phyloP scores from a whole-genome alignment of 176 grass and related monocot species.

The Rhynchospora breviuscula region DNA sequence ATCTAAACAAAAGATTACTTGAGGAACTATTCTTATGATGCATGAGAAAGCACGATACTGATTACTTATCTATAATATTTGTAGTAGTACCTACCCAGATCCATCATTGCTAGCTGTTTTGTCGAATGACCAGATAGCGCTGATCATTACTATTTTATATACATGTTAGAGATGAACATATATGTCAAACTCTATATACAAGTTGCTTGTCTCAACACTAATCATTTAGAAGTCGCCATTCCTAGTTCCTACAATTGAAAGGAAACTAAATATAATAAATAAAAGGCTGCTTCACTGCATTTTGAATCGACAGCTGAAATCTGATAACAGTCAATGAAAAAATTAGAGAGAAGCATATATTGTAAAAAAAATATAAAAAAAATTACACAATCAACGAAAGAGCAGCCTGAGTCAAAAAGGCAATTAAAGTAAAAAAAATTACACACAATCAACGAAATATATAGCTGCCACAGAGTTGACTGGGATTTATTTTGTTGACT shows the following conservation, averaged over 20 bases:
- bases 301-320: not conserved
- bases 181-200: not conserved
- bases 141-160: not conserved
- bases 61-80: not conserved
- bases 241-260: not conserved
- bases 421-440: too few relatives aligned
- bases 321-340: not conserved
- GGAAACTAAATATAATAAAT: not conserved
- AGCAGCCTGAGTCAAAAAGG: too few relatives aligned
- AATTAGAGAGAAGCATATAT: not conserved
- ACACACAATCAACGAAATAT: not conserved
- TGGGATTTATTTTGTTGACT: not conserved
- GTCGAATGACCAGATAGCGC: not conserved
- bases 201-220: conserved; percentile 13
- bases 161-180: not conserved
- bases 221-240: not conserved
- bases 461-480: not conserved
- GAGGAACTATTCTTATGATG: not conserved
- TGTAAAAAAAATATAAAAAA: too few relatives aligned
- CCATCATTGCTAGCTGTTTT: conserved; percentile 18
- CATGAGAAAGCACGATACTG: not conserved
- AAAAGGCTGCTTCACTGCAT: not conserved
- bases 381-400: too few relatives aligned
- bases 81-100: not conserved
- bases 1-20: conserved; percentile 7